A percentile compares a stretch with the other conserved stretches of the same genome.
Evolutionary conservation across 371 early-diverging fungal genomes (phyloP).

Genomic region (Apophysomyces sp.): DNA sequence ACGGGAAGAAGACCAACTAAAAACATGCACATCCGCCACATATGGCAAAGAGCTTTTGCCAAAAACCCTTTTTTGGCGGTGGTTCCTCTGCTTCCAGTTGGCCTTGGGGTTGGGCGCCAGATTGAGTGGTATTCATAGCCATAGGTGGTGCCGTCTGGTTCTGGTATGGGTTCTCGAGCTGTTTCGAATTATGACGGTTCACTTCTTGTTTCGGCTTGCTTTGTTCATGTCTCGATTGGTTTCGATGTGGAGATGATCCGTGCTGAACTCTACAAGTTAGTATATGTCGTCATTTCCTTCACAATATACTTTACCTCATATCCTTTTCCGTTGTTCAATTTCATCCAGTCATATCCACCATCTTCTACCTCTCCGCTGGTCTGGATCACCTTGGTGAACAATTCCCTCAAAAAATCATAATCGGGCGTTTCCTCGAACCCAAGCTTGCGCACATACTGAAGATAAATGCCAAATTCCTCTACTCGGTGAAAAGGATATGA

Average conservation of each 20-base stretch:
- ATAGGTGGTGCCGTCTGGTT: background rate
- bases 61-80: background rate
- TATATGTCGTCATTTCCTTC: background rate
- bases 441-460: slow-evolving; percentile 84
- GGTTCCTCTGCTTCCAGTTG: background rate
- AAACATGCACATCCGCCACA: background rate
- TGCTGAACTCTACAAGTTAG: background rate
- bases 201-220: background rate
- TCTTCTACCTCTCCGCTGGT: slow-evolving; percentile 75
- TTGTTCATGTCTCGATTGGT: background rate
- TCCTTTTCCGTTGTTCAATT: slow-evolving; percentile 56
- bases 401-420: slow-evolving; percentile 78
- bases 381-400: slow-evolving; percentile 80
- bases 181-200: background rate
- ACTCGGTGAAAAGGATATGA: background rate
- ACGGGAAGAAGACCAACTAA: background rate
- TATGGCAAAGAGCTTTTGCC: background rate
- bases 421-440: slow-evolving; percentile 94
- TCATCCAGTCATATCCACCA: slow-evolving; percentile 90
- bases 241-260: background rate
- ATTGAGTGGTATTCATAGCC: background rate
- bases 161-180: background rate
- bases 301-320: slow-evolving; percentile 32
- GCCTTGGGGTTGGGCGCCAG: background rate
- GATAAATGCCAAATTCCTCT: slow-evolving; percentile 84